Conservation (phyloP, 345 rosid species). For the Linum trigynum region DNA sequence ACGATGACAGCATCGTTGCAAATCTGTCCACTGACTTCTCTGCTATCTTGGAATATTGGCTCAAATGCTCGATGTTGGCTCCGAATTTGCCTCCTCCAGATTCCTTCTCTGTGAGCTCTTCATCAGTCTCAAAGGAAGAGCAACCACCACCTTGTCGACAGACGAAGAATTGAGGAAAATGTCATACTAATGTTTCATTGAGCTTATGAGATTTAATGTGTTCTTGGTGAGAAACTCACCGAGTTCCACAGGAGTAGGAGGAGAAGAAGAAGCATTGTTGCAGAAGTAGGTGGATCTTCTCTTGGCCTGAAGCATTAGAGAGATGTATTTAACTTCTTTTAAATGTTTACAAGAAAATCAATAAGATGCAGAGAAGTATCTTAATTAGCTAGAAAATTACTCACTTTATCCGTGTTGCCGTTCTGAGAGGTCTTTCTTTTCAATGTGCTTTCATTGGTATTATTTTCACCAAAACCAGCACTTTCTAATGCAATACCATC, state of each 20-base stretch:
- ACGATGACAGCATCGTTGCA: slow-evolving; percentile 65
- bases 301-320: slow-evolving; percentile 46
- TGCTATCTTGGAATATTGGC: slow-evolving; percentile 59
- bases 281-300: slow-evolving; percentile 35
- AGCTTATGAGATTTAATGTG: not conserved
- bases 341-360: not conserved
- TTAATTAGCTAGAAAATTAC: too few relatives aligned
- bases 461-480: slow-evolving; percentile 15
- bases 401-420: slow-evolving; percentile 8
- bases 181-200: not conserved
- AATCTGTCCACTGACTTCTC: slow-evolving; percentile 74
- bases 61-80: slow-evolving; percentile 63
- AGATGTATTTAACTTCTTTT: not conserved
- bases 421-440: slow-evolving; percentile 49
- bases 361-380: slow-evolving; percentile 1
- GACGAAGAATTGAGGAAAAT: not conserved
- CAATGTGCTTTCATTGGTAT: slow-evolving; percentile 18
- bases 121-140: slow-evolving; percentile 24
- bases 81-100: slow-evolving; percentile 51
- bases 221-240: slow-evolving; percentile 20
- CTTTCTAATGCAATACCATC: slow-evolving; percentile 20
- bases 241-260: slow-evolving; percentile 12
- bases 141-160: slow-evolving; percentile 17
- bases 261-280: slow-evolving; percentile 22
- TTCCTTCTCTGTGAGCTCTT: slow-evolving; percentile 18